A percentile compares a stretch with the other conserved stretches of the same genome.
phyloP scores from a whole-genome alignment of 768 basidiomycete genomes.

The Chalciporus sphaerocephalus region DNA sequence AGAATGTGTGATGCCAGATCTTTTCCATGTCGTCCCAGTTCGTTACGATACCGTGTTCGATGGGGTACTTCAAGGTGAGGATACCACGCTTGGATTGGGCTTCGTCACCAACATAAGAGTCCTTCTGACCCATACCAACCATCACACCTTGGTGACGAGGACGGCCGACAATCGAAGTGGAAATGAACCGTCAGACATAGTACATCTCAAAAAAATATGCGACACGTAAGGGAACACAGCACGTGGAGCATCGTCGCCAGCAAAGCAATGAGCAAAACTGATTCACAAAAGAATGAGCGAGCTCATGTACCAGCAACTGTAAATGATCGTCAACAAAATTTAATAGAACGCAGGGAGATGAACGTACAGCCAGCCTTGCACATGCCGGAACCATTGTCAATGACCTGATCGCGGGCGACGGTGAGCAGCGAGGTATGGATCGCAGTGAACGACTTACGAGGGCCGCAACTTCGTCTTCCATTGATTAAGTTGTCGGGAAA shows the following conservation, averaged over 20 bases:
- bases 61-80: conserved; percentile 88
- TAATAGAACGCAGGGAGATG: conserved; percentile 10
- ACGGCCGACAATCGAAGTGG: conserved; percentile 88
- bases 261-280: conserved; percentile 18
- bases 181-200: conserved; percentile 11
- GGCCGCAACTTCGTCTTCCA: conserved; percentile 67
- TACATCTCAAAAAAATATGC: conserved; percentile 4
- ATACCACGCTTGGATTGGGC: conserved; percentile 95
- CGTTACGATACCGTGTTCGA: conserved; percentile 91
- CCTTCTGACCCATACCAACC: conserved; percentile 97
- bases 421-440: background rate
- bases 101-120: conserved; percentile 93
- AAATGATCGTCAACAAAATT: conserved; percentile 18
- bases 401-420: conserved; percentile 51
- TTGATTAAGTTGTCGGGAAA: conserved; percentile 20
- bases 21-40: conserved; percentile 99
- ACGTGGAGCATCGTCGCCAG: conserved; percentile 86
- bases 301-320: conserved; percentile 57
- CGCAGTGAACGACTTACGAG: conserved; percentile 34
- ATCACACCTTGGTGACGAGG: conserved; percentile 93
- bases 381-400: conserved; percentile 97
- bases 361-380: conserved; percentile 98
- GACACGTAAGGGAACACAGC: conserved; percentile 88
- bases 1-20: conserved; percentile 98
- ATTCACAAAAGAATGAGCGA: background rate